Conservation (phyloP, 495 filamentous ascomycete genomes). For the Emericellopsis terricola region DNA sequence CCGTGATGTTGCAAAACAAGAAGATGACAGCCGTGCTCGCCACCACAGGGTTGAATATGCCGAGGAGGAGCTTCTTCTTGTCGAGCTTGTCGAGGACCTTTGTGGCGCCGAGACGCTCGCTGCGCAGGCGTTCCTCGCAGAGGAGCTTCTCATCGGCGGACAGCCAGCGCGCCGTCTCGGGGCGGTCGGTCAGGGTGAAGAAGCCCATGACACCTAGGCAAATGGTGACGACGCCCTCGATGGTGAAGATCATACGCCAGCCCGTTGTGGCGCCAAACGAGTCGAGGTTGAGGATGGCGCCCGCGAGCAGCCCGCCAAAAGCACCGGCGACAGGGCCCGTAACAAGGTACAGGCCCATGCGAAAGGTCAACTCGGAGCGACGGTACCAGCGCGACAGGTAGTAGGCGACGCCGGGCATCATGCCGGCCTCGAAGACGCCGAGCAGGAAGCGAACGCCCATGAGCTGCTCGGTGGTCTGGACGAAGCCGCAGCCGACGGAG, state of each 20-base stretch:
- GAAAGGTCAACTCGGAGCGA: slow-evolving; percentile 35
- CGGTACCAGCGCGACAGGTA: slow-evolving; percentile 57
- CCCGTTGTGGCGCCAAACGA: slow-evolving; percentile 43
- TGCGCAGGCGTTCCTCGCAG: slow-evolving; percentile 11
- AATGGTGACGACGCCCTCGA: slow-evolving; percentile 57
- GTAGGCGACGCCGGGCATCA: slow-evolving; percentile 55
- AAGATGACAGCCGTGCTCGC: slow-evolving; percentile 28
- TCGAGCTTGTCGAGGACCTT: slow-evolving; percentile 28
- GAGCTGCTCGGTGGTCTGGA: not conserved
- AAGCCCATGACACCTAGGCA: slow-evolving; percentile 45
- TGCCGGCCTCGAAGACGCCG: slow-evolving; percentile 48
- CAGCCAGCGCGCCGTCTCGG: slow-evolving; percentile 27
- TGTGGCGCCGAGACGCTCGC: slow-evolving; percentile 24
- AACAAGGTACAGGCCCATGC: slow-evolving; percentile 33
- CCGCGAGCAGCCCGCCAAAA: slow-evolving; percentile 61
- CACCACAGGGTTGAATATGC: not conserved
- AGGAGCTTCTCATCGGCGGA: slow-evolving; percentile 19
- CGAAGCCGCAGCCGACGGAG: not conserved
- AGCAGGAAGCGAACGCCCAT: slow-evolving; percentile 26
- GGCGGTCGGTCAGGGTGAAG: slow-evolving; percentile 32
- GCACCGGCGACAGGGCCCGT: slow-evolving; percentile 61
- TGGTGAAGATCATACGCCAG: slow-evolving; percentile 64
- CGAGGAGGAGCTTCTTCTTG: slow-evolving; percentile 12
- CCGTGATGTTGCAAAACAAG: slow-evolving; percentile 38
- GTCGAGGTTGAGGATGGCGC: slow-evolving; percentile 49